Percentiles rank a stretch among this genome's conserved stretches.
Evolutionary conservation across 345 rosid genomes (phyloP).

Genomic region (Melastoma malabathricum): DNA sequence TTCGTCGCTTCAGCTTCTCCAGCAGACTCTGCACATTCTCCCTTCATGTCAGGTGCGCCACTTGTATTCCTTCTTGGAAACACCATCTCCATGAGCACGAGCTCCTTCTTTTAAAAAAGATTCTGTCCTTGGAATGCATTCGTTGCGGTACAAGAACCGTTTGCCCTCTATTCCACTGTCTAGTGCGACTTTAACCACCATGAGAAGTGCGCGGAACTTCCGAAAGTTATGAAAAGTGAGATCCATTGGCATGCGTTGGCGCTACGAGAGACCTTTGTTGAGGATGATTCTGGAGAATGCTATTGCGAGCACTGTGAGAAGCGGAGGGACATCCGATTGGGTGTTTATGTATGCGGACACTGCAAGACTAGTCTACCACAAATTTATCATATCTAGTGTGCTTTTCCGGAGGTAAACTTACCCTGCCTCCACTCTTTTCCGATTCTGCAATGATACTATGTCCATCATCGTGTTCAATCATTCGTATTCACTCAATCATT

Average conservation of each 20-base stretch:
- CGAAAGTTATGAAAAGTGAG: accelerated
- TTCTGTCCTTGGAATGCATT: too few species aligned
- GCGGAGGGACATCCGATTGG: background rate
- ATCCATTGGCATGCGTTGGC: accelerated
- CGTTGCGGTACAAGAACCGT: too few species aligned
- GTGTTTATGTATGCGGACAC: background rate
- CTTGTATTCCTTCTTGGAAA: accelerated
- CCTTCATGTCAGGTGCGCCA: background rate
- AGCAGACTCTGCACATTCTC: background rate
- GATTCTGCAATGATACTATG: too few species aligned
- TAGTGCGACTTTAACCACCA: too few species aligned
- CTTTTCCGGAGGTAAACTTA: background rate
- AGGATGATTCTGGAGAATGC: background rate
- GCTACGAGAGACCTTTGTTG: background rate
- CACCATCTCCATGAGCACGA: too few species aligned
- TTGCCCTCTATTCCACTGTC: too few species aligned
- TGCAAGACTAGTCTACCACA: too few species aligned
- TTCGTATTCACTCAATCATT: too few species aligned
- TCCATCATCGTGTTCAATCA: too few species aligned
- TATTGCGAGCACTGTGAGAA: background rate
- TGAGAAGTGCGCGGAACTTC: background rate
- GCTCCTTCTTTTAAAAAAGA: too few species aligned
- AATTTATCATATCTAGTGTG: background rate
- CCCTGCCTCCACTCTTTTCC: too few species aligned
- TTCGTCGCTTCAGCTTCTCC: background rate